These are phyloP conservation scores for Arabidopsis hybrid DNA, from an alignment of 441 rosid genomes.

Conservation along the genomic window DNA sequence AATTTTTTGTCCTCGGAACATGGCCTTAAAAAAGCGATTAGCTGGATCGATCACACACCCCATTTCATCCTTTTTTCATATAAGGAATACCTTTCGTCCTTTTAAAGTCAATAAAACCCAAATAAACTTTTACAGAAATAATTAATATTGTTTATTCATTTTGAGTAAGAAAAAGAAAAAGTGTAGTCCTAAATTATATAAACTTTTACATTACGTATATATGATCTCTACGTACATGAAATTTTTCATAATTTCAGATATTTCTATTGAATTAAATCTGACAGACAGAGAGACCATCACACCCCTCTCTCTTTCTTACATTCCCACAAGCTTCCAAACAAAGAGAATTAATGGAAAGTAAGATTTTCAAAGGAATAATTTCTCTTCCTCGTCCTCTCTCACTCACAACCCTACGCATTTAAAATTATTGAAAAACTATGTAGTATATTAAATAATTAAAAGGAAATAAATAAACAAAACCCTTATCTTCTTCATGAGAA, in stretches of 20 bases:
- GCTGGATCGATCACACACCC: constrained; percentile 56
- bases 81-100: constrained; percentile 50
- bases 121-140: constrained; percentile 41
- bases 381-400: constrained; percentile 59
- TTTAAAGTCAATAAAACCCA: constrained; percentile 56
- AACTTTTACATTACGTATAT: constrained; percentile 39
- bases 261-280: constrained; percentile 43
- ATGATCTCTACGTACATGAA: constrained; percentile 53
- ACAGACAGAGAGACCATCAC: constrained; percentile 71
- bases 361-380: constrained; percentile 65
- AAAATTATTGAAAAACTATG: constrained; percentile 13
- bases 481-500: constrained; percentile 67
- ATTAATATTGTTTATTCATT: constrained; percentile 38
- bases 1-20: constrained; percentile 50
- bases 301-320: constrained; percentile 51
- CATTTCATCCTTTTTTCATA: constrained; percentile 27
- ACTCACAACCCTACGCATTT: constrained; percentile 47
- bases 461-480: constrained; percentile 38
- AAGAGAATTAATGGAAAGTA: constrained; percentile 95
- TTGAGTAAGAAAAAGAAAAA: constrained; percentile 41
- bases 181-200: constrained; percentile 39
- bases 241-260: constrained; percentile 38
- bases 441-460: neutral
- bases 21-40: constrained; percentile 58
- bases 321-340: constrained; percentile 91